Conservation (phyloP, 148 eudicot genomes). For the Rhododendron vialii region DNA sequence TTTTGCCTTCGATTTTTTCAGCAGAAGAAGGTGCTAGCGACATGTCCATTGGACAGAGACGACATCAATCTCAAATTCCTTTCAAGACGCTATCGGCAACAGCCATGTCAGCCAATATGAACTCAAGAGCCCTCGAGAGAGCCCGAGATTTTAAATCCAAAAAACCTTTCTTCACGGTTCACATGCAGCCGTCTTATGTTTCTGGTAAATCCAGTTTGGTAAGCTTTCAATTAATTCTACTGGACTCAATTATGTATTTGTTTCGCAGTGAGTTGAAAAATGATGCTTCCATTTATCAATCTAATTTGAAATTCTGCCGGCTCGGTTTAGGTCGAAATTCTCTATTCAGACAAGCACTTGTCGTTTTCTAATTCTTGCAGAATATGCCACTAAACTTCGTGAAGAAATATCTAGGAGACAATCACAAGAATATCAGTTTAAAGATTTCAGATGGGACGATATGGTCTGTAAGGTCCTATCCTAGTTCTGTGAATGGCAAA, state of each 20-base stretch:
- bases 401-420: neutral
- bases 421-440: neutral
- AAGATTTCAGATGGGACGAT: conserved; percentile 1
- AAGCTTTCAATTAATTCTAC: neutral
- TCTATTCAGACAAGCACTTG: neutral
- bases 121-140: conserved; percentile 8
- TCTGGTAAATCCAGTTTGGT: neutral
- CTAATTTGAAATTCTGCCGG: neutral
- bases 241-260: neutral
- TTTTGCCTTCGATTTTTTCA: neutral
- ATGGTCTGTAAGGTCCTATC: conserved; percentile 6
- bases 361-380: conserved; percentile 2
- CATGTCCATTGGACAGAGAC: neutral
- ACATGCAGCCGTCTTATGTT: conserved; percentile 18
- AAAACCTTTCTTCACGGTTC: conserved; percentile 17
- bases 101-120: neutral
- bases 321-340: neutral
- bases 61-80: neutral
- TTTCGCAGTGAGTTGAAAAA: neutral
- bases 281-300: neutral
- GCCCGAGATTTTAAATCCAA: conserved; percentile 16
- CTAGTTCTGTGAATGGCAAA: neutral
- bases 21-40: neutral
- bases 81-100: neutral
- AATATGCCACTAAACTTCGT: neutral